Base-by-base conservation (phyloP, 768 basidiomycete genomes). In the Naganishia randhawae region DNA sequence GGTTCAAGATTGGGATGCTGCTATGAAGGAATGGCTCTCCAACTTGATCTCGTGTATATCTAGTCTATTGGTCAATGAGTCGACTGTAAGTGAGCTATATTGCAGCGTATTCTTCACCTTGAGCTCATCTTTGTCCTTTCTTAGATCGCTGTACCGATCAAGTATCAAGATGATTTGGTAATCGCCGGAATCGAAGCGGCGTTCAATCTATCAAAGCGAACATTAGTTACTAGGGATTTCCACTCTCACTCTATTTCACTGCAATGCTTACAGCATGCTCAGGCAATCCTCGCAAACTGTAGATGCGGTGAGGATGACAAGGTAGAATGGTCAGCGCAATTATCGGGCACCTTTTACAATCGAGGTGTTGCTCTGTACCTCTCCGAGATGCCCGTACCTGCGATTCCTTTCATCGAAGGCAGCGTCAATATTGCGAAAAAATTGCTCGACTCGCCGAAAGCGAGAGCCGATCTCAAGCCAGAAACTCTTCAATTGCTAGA, bases 361-460 rank as follows among this genome's bases (percentile, higher is more conserved):
- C 66, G 72, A 42, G 81, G 71, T 6, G 75, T 71, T 7, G 67
- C 66, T 39, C 55, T 93, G 14, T 93, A 89, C 71, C 86, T 89
- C 67, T 85, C 84, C 5, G 83, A 81, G 11, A 82, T 85, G 70
- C 87, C 85, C 1, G 84, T 85, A 6, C 32, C 50, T 33, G 87
- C 89, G 0, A 82, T 89, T 10, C 84, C 86, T 0, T 92, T 92
- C 74, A 80, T 89, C 45, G 81, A 84, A 35, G 82, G 86, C 64
- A 85, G 86, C 0, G 90, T 89, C 71, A 70, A 72, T 19, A 74
- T 89, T 4, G 88, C 86, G 0, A 78, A 73, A 39, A 81, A 77
- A 61, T 85, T 86, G 1, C 72, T 88, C 52, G 73, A 71, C 50
- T 39, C 53, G 54, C 4, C 57, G n/a, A 33, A 1, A 53, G 2